Base-by-base conservation (phyloP, 2,329 filamentous ascomycete genomes). In the Pseudonectria foliicola region DNA sequence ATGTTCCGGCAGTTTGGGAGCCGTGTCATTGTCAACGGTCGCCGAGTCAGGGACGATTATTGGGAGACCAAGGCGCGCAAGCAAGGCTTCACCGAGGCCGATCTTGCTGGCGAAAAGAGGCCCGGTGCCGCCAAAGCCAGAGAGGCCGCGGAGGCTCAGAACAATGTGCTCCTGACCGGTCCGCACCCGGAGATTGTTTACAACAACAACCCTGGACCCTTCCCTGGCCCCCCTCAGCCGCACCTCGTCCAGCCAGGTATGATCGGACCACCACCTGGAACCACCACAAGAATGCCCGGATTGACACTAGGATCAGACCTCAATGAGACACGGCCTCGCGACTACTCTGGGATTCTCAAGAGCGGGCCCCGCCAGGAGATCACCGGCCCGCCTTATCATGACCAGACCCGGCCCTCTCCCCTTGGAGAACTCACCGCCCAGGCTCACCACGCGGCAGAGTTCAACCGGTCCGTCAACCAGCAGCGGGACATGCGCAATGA, bases 1-100 rank as follows among this genome's bases (percentile, higher is more conserved):
- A 98, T 98, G 92, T 98, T 96, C 62, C 81, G 92, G 28, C 92
- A 98, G 60, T 98, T 98, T 60, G 92, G 92, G 31, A 95, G 89
- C 60, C 77, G 92, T 44, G 83, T 98, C 34, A 92, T 98, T 45
- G 79, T 85, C 25, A 85, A 89, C 53, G 92, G 92, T 24, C 77
- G 90, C 43, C 75, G 92, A 38, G 92, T 98, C 27, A 82, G 92
- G 32, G 92, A 98, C 62, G 92, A 98, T 59, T 98, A 98, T 63
- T 98, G 92, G 92, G 92, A 96, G 62, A 85, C 82, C 55, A 96
- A 96, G 63, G 92, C 92, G 7, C 76, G 85, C 31, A 98, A 96
- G 63, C 92, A 98, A 62, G 92, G 92, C 10, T 98, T 98, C 57
- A 98, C 92, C 1, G 92, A 98, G 59, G 88, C 93, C 44, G 92